Evolutionary conservation across 208 protist species (phyloP).

Genomic region (Leishmania amazonensis): DNA sequence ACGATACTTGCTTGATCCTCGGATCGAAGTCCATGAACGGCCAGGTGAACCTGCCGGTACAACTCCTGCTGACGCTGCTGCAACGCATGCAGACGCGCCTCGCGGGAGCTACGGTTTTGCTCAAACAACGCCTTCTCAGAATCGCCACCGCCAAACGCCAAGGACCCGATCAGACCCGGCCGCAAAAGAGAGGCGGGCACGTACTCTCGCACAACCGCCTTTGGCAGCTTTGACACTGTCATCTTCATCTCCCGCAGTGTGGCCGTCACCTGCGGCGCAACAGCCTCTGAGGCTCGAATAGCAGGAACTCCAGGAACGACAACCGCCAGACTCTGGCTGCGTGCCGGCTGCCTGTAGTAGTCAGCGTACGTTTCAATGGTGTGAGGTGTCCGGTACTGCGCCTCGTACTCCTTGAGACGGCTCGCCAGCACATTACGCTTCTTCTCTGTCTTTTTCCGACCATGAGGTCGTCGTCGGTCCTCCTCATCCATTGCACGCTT

Average conservation of each 20-base stretch:
- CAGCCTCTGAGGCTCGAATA: slow-evolving; percentile 14
- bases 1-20: background rate
- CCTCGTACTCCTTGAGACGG: slow-evolving; percentile 59
- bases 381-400: slow-evolving; percentile 40
- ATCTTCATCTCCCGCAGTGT: slow-evolving; percentile 40
- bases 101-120: slow-evolving; percentile 44
- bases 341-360: slow-evolving; percentile 53
- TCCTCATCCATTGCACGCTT: background rate
- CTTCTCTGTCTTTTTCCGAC: slow-evolving; percentile 1
- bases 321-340: background rate
- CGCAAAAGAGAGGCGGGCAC: slow-evolving; percentile 38
- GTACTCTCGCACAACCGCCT: slow-evolving; percentile 26
- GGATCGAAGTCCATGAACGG: slow-evolving; percentile 10
- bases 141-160: slow-evolving; percentile 50
- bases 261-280: slow-evolving; percentile 16
- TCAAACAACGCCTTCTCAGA: slow-evolving; percentile 40
- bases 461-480: background rate
- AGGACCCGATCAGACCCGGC: slow-evolving; percentile 41
- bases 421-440: slow-evolving; percentile 33
- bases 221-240: slow-evolving; percentile 37
- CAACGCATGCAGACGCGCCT: slow-evolving; percentile 35
- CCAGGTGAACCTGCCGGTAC: slow-evolving; percentile 30
- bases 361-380: slow-evolving; percentile 58
- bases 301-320: background rate
- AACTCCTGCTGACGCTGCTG: slow-evolving; percentile 56